Evolutionary conservation across 352 stramenopile genomes (phyloP), one percentile per base, ranked within the genome.

Genomic region (Lagenidium giganteum): DNA sequence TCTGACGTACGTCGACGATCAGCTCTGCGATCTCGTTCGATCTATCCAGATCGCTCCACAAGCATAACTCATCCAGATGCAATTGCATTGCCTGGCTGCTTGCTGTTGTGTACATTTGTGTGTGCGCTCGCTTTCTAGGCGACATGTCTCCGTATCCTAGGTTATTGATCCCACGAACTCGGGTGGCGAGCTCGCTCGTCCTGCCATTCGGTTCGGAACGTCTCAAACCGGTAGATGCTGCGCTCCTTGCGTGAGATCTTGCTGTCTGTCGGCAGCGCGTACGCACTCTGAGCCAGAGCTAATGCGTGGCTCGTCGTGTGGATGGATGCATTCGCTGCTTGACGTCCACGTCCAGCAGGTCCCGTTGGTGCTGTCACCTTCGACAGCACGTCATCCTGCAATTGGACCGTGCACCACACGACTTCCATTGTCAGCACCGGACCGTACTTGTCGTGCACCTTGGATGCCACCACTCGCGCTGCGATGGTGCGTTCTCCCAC

Each of bases 401-500:
- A 54, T 54, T 91, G 74, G 21, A 86, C 64, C 3, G 79, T 93
- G 49, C 73, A 78, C 76, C 76, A 90, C 18, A 88, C 51, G 6
- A 93, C 78, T 4, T 75, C 61, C 42, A 93, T 77, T 22, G 51
- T 69, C 32, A 89, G 41, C 5, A 91, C 49, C 13, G 62, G 70
- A 17, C 70, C 64, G 34, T 81, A 49, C 18, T 72, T 74, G 33
- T 70, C 60, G 24, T 84, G 66, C 9, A 27, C 24, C 45, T 58
- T 67, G n/a, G 76, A 42, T n/a, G 44, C 53, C 8, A 70, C 50
- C 3, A 92, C 73, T 1, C 80, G 76, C 8, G 76, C 82, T n/a
- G 79, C 79, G 37, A 92, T 45, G 0, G 74, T 94, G 8, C 79
- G 70, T 56, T 92, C 73, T 1, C 77, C 82, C 22, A 92, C 46